Evolutionary conservation across 2,329 filamentous ascomycete genomes (phyloP), one percentile per base, ranked within the genome.

Genomic region (Neonectria magnoliae): DNA sequence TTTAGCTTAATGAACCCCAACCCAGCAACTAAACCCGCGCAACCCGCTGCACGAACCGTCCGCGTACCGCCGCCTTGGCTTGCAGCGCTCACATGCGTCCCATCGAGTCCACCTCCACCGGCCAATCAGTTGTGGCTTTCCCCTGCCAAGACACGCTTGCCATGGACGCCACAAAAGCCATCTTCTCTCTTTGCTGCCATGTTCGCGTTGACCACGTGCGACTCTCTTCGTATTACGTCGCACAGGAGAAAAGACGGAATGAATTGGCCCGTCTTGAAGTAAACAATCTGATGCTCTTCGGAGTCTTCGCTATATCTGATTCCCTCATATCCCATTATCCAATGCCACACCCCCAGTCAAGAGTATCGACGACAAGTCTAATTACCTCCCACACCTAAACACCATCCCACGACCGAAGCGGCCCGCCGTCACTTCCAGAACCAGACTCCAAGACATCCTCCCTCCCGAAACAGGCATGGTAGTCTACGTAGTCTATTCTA

Each of bases 121-220:
- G 52, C 69, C 66, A 72, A 70, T 70, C 51, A 6, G 42, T 14
- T 4, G 20, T 29, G 8, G 9, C 48, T 7, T 5, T 63, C 64
- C 71, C 69, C 71, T 73, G 71, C 69, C 69, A 73, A 73, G 71
- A 62, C 33, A 61, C 61, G 50, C 52, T 58, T 58, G 29, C 13
- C 41, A 3, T 10, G 14, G 20, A 27, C 70, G 71, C 67, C 69
- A 73, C 70, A 67, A 59, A 38, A 60, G 60, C 47, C 51, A 42
- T 56, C 42, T 60, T n/a, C n/a, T n/a, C n/a, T n/a, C n/a, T 59
- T 41, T 27, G 8, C 3, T 22, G 22, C 45, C 22, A 10, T 31
- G 33, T 38, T 42, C 20, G 33, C 57, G 14, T 51, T 33, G 31
- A 29, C 33, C 44, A 55, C 58, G 50, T 55, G 58, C 33, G 14